Evolutionary conservation across 805 yeast genomes (phyloP), one percentile per base, ranked within the genome.

Genomic region (Yamadazyma paraphyllophila): DNA sequence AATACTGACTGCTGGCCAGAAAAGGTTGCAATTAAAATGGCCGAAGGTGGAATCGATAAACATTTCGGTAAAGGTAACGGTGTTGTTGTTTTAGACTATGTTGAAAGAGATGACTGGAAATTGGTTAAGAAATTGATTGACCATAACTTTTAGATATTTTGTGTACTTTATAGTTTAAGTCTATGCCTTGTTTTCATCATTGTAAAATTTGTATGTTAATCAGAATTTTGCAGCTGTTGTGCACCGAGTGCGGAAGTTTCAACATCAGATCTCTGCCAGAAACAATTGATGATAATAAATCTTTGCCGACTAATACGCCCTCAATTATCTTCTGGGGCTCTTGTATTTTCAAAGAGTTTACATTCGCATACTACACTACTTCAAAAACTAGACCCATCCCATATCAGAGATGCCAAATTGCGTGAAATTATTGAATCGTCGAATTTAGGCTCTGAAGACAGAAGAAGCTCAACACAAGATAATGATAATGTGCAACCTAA

Each of bases 1-100:
- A 80, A 83, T 63, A 80, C 73, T 42, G 73, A 69, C 39, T 85
- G 88, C 62, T 86, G 94, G 94, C 94, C 94, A 1, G 73, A 76
- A 47, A 71, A 76, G 53, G 79, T 85, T 49, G 80, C 89, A 14
- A 66, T 73, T 45, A 81, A 80, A 45, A 66, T 80, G 63, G 54
- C 57, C 13, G 57, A 62, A 30, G 68, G 71, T 40, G 67, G 72
- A 13, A 61, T 82, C 46, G 71, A 73, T 39, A 71, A 75, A n/a
- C 55, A 65, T 12, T 79, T 80, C 57, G 73, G 69, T 34, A 74
- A 70, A 54, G 83, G 84, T 26, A 69, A 73, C 49, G 94, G 94
- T 34, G 70, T 85, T 35, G 69, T 85, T 38, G 79, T 86, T 24
- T 64, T 85, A 59, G 94, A 86, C 61, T 86, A 78, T 56, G 78